Percentiles rank a stretch among this genome's conserved stretches.
Conservation (phyloP, 306 rosid genomes). For the Malus sieversii region DNA sequence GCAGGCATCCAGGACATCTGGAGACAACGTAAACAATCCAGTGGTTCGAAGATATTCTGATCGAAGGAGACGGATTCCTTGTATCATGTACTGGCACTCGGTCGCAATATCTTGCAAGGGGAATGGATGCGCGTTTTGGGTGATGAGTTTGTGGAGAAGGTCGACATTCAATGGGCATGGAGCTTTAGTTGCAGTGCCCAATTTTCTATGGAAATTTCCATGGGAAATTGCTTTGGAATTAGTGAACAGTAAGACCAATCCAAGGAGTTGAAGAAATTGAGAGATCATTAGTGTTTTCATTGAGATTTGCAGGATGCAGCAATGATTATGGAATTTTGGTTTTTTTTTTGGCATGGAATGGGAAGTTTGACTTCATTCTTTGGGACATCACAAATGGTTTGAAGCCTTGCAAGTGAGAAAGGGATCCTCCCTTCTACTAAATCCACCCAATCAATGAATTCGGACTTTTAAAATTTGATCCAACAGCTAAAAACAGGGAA, state of each 20-base stretch:
- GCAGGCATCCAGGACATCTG: background rate
- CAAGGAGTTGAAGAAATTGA: background rate
- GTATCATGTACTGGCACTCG: constrained; percentile 4
- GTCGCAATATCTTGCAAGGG: background rate
- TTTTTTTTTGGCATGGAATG: background rate
- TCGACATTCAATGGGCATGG: constrained; percentile 8
- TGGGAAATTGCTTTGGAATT: background rate
- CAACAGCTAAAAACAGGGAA: fast-evolving
- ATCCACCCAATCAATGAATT: too few relatives aligned
- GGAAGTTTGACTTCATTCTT: background rate
- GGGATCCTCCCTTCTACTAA: too few relatives aligned
- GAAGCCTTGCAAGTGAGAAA: background rate
- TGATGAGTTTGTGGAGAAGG: background rate
- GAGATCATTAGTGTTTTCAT: background rate
- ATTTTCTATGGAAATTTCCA: background rate
- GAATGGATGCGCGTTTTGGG: background rate
- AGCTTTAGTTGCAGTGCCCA: background rate
- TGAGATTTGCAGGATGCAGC: background rate
- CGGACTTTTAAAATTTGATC: too few relatives aligned
- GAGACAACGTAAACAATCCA: constrained; percentile 5
- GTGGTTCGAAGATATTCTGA: constrained; percentile 14
- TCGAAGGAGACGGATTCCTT: constrained; percentile 15
- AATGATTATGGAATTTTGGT: too few relatives aligned
- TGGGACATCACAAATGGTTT: background rate
- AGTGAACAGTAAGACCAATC: background rate